Evolutionary conservation across 108 stramenopile species (phyloP).

Genomic region (Cylindrotheca closterium): DNA sequence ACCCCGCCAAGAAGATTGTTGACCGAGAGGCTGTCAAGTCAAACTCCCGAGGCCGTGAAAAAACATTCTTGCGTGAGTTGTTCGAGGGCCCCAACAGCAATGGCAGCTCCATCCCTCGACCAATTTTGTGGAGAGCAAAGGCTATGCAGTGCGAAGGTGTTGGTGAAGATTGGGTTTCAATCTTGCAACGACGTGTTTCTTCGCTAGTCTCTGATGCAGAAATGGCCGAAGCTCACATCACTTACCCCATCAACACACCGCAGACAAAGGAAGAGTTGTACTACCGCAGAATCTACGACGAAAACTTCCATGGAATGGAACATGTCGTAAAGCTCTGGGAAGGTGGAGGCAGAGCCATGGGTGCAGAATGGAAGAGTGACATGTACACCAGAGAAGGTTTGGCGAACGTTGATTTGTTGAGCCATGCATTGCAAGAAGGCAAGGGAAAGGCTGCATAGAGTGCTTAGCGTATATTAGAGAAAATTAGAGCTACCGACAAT

Average conservation of each 20-base stretch:
- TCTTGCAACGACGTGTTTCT: slow-evolving; percentile 64
- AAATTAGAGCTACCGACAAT: too few relatives aligned
- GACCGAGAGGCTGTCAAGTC: slow-evolving; percentile 55
- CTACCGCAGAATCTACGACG: slow-evolving; percentile 69
- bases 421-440: slow-evolving; percentile 48
- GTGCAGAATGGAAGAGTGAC: slow-evolving; percentile 70
- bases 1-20: slow-evolving; percentile 66
- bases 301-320: slow-evolving; percentile 58
- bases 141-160: slow-evolving; percentile 88
- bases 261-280: slow-evolving; percentile 83
- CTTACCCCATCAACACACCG: slow-evolving; percentile 68
- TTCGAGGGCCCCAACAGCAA: slow-evolving; percentile 67
- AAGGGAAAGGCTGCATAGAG: not conserved
- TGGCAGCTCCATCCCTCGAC: slow-evolving; percentile 59
- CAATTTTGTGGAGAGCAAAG: slow-evolving; percentile 78
- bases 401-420: slow-evolving; percentile 50
- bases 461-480: too few relatives aligned
- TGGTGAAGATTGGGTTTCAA: slow-evolving; percentile 78
- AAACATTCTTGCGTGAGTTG: slow-evolving; percentile 62
- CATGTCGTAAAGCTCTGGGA: slow-evolving; percentile 73
- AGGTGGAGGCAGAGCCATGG: slow-evolving; percentile 70
- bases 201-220: slow-evolving; percentile 65
- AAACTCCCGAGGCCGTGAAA: slow-evolving; percentile 65
- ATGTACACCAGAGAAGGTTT: slow-evolving; percentile 73
- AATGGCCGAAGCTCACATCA: slow-evolving; percentile 53